Conservation (phyloP, 192 early-diverging fungal genomes). For the Backusella psychrophila region DNA sequence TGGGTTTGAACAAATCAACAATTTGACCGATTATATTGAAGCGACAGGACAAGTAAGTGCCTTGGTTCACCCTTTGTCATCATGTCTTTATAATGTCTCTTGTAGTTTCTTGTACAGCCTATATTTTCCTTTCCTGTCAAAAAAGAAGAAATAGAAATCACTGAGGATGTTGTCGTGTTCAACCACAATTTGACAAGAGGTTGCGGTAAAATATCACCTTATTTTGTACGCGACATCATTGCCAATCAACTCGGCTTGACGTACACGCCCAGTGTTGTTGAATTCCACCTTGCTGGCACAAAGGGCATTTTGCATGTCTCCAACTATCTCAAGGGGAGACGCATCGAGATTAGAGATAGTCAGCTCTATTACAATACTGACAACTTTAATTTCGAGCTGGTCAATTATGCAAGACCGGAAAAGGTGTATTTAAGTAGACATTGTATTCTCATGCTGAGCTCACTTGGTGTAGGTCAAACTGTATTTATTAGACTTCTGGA, state of each 20-base stretch:
- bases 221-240: slow-evolving; percentile 38
- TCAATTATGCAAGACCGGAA: slow-evolving; percentile 40
- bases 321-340: slow-evolving; percentile 27
- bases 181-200: slow-evolving; percentile 65
- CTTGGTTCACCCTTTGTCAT: background rate
- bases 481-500: slow-evolving; percentile 46
- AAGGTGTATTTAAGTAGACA: slow-evolving; percentile 56
- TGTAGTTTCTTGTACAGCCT: slow-evolving; percentile 57
- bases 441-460: slow-evolving; percentile 50
- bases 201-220: slow-evolving; percentile 54
- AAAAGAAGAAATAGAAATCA: slow-evolving; percentile 35
- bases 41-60: slow-evolving; percentile 52
- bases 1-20: slow-evolving; percentile 53
- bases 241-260: slow-evolving; percentile 34
- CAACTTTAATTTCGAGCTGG: slow-evolving; percentile 49
- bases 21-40: slow-evolving; percentile 59
- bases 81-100: background rate
- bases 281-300: slow-evolving; percentile 65
- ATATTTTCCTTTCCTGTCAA: slow-evolving; percentile 36
- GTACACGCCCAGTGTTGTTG: slow-evolving; percentile 51
- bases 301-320: slow-evolving; percentile 53
- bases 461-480: slow-evolving; percentile 49
- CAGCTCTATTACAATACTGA: slow-evolving; percentile 51
- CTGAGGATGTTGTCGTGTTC: slow-evolving; percentile 53
- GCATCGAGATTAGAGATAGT: slow-evolving; percentile 44